Evolutionary conservation across 805 yeast species (phyloP), one percentile per base, ranked within the genome.

Genomic region (Komagataella mondaviorum): DNA sequence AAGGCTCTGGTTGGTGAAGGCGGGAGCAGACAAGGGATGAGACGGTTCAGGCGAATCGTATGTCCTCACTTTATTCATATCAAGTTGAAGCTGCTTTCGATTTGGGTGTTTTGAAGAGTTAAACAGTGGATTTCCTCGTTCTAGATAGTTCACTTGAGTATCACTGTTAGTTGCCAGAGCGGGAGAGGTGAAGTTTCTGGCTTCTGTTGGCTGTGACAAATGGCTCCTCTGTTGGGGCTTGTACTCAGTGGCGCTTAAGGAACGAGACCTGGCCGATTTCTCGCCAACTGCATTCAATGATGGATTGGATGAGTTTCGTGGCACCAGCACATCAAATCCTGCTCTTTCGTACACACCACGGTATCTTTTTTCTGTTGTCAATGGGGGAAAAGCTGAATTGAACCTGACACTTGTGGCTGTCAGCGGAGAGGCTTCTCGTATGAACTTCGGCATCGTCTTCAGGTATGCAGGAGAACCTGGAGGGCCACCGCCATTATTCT

Each of bases 301-400:
- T 17, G 44, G 18, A 14, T 47, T 49, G 6, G 51, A 43, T 6
- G 50, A 23, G 7, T 14, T 59, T 2, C 68, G 50, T 30, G 53
- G 68, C 50, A 61, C 71, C 53, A 70, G 71, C 8, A 76, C 77
- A 22, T 85, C 93, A 59, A 86, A 86, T 0, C 95, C 95, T 0
- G 93, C 93, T 56, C 93, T 67, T 61, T 86, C 93, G 64, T 84
- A 79, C 2, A 85, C 93, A 1, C 89, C 82, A 57, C 73, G 73
- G 58, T 81, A 83, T 24, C 80, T 67, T 48, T 75, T 80, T 44
- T 76, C 76, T 0, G 84, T 78, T 51, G 79, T 80, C 54, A 86
- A 65, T 0, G 88, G 84, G 2, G 95, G 95, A 57, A 85, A 86
- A 3, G 83, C 78, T 8, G 80, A 75, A 56, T 78, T 65, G 49